Evolutionary conservation across 2,329 filamentous ascomycete species (phyloP).

Genomic region (Arthrocladium fulminans): DNA sequence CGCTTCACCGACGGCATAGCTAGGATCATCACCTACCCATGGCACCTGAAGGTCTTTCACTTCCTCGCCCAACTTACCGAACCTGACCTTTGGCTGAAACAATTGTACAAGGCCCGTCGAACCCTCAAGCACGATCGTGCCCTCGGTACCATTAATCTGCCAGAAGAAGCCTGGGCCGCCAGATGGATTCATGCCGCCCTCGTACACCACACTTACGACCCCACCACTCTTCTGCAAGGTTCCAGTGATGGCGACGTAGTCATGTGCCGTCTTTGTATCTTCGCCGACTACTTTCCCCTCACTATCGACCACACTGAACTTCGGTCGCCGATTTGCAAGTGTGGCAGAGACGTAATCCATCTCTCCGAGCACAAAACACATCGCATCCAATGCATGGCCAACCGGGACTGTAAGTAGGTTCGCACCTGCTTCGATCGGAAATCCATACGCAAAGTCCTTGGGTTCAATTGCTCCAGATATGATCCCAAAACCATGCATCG

Average conservation of each 20-base stretch:
- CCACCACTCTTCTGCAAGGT: slow-evolving; percentile 8
- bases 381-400: slow-evolving; percentile 16
- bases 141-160: slow-evolving; percentile 19
- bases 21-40: slow-evolving; percentile 9
- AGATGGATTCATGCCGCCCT: slow-evolving; percentile 7
- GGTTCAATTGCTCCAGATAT: slow-evolving; percentile 2
- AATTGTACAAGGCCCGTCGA: slow-evolving; percentile 13
- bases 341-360: slow-evolving; percentile 14
- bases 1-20: slow-evolving; percentile 14
- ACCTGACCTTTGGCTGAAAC: slow-evolving; percentile 15
- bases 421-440: slow-evolving; percentile 13
- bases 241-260: slow-evolving; percentile 14
- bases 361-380: slow-evolving; percentile 17
- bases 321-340: slow-evolving; percentile 12
- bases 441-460: slow-evolving; percentile 9
- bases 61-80: slow-evolving; percentile 9
- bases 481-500: slow-evolving; percentile 20
- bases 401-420: slow-evolving; percentile 18
- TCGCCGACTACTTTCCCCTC: slow-evolving; percentile 2
- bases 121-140: slow-evolving; percentile 14
- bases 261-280: slow-evolving; percentile 14
- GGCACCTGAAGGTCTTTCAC: slow-evolving; percentile 11
- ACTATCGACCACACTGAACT: slow-evolving; percentile 8
- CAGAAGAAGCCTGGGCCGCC: slow-evolving; percentile 14
- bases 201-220: slow-evolving; percentile 13